Evolutionary conservation across 495 filamentous ascomycete species (phyloP), one percentile per base, ranked within the genome.

Genomic region (Neurospora cerealis): DNA sequence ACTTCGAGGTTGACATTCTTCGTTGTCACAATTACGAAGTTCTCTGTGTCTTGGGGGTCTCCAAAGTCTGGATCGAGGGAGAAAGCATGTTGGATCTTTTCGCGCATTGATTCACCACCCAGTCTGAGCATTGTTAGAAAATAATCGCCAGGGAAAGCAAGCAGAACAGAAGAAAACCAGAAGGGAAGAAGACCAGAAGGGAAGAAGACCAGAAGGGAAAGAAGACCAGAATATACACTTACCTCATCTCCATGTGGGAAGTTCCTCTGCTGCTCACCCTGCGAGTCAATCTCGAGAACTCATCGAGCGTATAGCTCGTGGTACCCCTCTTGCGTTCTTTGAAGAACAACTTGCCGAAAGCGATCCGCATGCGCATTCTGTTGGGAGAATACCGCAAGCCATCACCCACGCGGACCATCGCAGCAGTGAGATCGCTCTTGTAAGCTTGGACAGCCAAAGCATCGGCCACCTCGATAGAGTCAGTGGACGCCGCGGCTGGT

Each of bases 261-360:
- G 76, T 78, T 13, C 81, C 82, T 24, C 80, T 78, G 3, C 76
- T 73, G 37, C 76, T 74, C 41, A 75, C 74, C 6, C 79, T 72
- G 54, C 74, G 75, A 71, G 89, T 69, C 79, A 90, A 86, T 5
- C 77, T 75, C 40, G 77, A 72, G 39, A 92, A 89, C 11, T 91
- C 84, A 8, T 83, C 77, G 46, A 88, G 85, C 0, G 77, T 77
- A 70, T 87, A 86, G 9, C 77, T 74, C 0, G 48, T 9, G 40
- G 81, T 80, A 15, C 74, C 81, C 28, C 81, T 80, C 15, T 79
- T 79, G 44, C 86, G 91, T 17, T 80, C 75, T 10, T 80, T 79
- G 17, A 92, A 79, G 9, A 85, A 75, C 37, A 89, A 83, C 0
- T 83, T 80, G 0, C 91, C 91, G 60, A 92, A 86, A 40, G 86